Conservation (phyloP, 2,329 filamentous ascomycete species). For the Fusarium dlaminii region DNA sequence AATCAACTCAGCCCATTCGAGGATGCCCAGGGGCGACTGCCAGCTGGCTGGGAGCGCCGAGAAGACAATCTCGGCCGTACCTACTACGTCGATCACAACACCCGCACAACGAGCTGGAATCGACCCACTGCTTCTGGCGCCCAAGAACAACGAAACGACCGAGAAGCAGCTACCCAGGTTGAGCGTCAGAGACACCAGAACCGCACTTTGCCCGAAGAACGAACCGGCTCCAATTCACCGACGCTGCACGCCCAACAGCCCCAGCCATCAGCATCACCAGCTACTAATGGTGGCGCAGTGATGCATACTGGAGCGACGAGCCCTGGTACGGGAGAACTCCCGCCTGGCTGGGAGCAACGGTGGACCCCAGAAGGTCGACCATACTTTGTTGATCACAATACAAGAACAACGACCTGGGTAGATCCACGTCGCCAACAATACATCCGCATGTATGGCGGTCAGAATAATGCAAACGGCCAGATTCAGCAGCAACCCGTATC, state of each 20-base stretch:
- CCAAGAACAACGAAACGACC: constrained; percentile 74
- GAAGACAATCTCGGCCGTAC: constrained; percentile 95
- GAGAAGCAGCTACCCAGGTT: constrained; percentile 91
- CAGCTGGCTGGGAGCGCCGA: constrained; percentile 93
- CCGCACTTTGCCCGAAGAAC: constrained; percentile 92
- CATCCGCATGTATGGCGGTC: constrained; percentile 94
- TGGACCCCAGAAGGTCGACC: constrained; percentile 93
- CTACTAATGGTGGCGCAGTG: constrained; percentile 73
- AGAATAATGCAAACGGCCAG: constrained; percentile 83
- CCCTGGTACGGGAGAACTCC: constrained; percentile 92
- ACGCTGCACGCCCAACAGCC: constrained; percentile 69
- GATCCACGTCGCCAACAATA: constrained; percentile 97
- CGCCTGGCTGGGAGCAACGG: constrained; percentile 94
- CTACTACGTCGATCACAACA: constrained; percentile 99
- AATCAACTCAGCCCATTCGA: constrained; percentile 86
- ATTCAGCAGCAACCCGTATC: constrained; percentile 98
- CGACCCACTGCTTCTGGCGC: constrained; percentile 83
- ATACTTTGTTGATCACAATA: constrained; percentile 99
- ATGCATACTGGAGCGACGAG: constrained; percentile 94
- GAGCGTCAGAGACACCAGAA: constrained; percentile 95
- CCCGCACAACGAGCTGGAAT: constrained; percentile 95
- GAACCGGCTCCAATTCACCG: constrained; percentile 92
- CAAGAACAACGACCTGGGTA: constrained; percentile 97
- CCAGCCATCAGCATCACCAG: constrained; percentile 49
- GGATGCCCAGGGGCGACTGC: constrained; percentile 91